Conservation (phyloP, 2,329 filamentous ascomycete genomes). For the Arthrocladium fulminans region DNA sequence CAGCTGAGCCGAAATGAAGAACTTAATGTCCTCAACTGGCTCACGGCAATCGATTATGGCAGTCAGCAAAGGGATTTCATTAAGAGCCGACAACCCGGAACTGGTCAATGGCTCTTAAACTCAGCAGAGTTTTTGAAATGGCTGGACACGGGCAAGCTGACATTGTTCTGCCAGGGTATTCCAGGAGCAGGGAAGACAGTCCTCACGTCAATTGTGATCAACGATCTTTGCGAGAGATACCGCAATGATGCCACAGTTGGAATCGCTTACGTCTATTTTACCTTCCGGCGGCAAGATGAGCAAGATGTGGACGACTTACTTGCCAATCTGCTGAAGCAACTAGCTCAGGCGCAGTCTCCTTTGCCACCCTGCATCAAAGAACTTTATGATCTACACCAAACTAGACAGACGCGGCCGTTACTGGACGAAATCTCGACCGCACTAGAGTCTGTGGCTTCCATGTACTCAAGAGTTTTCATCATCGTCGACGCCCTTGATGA, state of each 20-base stretch:
- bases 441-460: background rate
- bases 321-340: conserved; percentile 11
- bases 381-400: conserved; percentile 11
- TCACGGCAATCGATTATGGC: conserved; percentile 24
- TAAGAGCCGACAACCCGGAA: conserved; percentile 29
- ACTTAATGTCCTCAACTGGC: background rate
- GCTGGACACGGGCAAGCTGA: too few relatives aligned
- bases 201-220: conserved; percentile 12
- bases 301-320: conserved; percentile 25
- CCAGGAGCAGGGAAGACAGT: conserved; percentile 19
- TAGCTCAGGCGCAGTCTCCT: conserved; percentile 7
- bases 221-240: conserved; percentile 8
- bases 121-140: conserved; percentile 30
- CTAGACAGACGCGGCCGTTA: conserved; percentile 4
- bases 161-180: conserved; percentile 12
- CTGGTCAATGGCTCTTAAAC: conserved; percentile 38
- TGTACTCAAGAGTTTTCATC: conserved; percentile 15
- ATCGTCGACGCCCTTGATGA: conserved; percentile 23
- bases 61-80: conserved; percentile 33
- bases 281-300: conserved; percentile 31
- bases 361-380: conserved; percentile 10
- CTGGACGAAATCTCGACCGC: conserved; percentile 9
- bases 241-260: conserved; percentile 22
- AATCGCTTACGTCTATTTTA: conserved; percentile 41
- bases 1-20: too few relatives aligned